Evolutionary conservation across 1,284 basidiomycete species (phyloP).

Genomic region (Puccinia brachypodii): DNA sequence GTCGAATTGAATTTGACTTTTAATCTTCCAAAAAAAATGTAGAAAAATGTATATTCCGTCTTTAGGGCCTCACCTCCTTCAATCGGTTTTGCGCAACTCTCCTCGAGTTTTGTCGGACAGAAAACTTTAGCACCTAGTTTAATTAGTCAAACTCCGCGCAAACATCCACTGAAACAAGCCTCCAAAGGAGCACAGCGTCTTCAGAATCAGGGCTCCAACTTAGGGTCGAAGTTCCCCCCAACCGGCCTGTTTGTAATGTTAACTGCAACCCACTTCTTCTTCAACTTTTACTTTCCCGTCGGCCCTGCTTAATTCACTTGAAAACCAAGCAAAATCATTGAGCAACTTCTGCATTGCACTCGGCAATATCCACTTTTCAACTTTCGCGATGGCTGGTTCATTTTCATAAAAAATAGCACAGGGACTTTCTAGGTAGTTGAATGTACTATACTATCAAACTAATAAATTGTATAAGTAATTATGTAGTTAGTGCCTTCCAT

Average conservation of each 20-base stretch:
- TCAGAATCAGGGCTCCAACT: not conserved
- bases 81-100: constrained; percentile 47
- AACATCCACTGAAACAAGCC: constrained; percentile 13
- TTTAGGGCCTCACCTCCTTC: constrained; percentile 45
- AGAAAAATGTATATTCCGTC: constrained; percentile 47
- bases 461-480: too few relatives aligned
- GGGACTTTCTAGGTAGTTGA: too few relatives aligned
- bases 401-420: too few relatives aligned
- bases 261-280: not conserved
- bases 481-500: too few relatives aligned
- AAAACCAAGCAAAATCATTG: too few relatives aligned
- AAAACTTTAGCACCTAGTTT: not conserved
- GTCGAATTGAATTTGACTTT: not conserved
- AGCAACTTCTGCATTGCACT: too few relatives aligned
- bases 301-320: not conserved
- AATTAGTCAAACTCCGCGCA: not conserved
- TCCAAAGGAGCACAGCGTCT: not conserved
- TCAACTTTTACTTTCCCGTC: not conserved
- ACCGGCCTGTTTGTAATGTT: not conserved
- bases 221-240: not conserved
- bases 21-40: not conserved
- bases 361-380: too few relatives aligned
- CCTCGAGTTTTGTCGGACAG: not conserved
- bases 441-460: too few relatives aligned
- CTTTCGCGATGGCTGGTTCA: too few relatives aligned